Conservation (phyloP, 2,329 filamentous ascomycete genomes). For the Scedosporium boydii region DNA sequence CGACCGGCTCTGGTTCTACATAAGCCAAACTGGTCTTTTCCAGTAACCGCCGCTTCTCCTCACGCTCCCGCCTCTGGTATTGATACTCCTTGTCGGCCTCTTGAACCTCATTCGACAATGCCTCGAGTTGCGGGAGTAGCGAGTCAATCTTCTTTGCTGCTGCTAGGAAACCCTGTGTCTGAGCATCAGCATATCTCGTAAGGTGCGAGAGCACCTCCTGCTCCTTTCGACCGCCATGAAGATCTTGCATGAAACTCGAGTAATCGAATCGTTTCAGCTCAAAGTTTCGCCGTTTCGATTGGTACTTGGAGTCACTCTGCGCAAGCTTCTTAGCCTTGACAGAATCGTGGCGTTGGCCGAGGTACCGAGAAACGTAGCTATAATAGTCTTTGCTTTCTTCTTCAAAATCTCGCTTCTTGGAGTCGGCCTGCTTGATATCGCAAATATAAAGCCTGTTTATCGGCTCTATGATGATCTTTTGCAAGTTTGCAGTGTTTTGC, state of each 20-base stretch:
- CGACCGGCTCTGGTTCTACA: slow-evolving; percentile 56
- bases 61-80: slow-evolving; percentile 85
- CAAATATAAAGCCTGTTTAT: slow-evolving; percentile 83
- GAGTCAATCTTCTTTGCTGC: slow-evolving; percentile 82
- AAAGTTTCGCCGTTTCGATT: slow-evolving; percentile 85
- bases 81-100: slow-evolving; percentile 96
- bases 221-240: slow-evolving; percentile 98
- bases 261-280: slow-evolving; percentile 98
- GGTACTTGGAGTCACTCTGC: slow-evolving; percentile 94
- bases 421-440: slow-evolving; percentile 95
- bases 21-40: slow-evolving; percentile 78
- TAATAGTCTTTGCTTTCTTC: slow-evolving; percentile 99
- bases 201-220: slow-evolving; percentile 92
- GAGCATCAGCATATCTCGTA: slow-evolving; percentile 85
- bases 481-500: slow-evolving; percentile 73
- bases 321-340: slow-evolving; percentile 94
- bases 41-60: slow-evolving; percentile 82
- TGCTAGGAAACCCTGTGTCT: slow-evolving; percentile 72
- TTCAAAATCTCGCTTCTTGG: slow-evolving; percentile 95
- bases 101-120: slow-evolving; percentile 77
- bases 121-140: slow-evolving; percentile 82
- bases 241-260: slow-evolving; percentile 96
- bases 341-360: slow-evolving; percentile 93
- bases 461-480: slow-evolving; percentile 91
- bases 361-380: slow-evolving; percentile 84